Percentiles rank a stretch among this genome's conserved stretches.
phyloP scores from a whole-genome alignment of 257 asterid genomes.

The Euphrasia confusa region DNA sequence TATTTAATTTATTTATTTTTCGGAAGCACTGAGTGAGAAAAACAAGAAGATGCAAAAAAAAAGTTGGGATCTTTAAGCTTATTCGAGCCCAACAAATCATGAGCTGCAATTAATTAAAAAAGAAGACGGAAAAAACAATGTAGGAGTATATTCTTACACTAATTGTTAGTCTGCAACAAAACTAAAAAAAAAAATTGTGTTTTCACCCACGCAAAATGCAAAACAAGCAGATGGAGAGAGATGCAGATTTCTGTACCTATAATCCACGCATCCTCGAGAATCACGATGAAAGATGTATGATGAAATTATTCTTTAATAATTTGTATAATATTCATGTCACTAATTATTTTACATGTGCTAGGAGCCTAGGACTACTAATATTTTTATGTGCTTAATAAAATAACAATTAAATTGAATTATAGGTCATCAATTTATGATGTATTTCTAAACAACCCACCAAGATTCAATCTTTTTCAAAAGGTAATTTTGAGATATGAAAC shows the following conservation, averaged over 20 bases:
- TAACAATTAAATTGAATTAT: too few species aligned
- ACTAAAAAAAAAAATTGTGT: conserved; percentile 13
- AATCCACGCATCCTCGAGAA: conserved; percentile 10
- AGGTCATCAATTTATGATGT: too few species aligned
- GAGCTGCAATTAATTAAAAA: conserved; percentile 17
- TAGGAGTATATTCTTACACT: background rate
- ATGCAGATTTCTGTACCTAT: conserved; percentile 18
- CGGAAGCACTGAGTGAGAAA: background rate
- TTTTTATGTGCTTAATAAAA: too few species aligned
- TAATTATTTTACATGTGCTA: too few species aligned
- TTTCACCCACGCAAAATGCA: conserved; percentile 32
- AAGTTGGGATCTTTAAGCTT: conserved; percentile 32
- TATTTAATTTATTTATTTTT: background rate
- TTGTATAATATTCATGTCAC: too few species aligned
- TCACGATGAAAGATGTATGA: too few species aligned
- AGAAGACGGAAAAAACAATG: conserved; percentile 33
- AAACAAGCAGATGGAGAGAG: conserved; percentile 7
- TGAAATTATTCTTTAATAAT: too few species aligned
- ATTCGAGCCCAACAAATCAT: conserved; percentile 9
- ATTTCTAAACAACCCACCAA: too few species aligned
- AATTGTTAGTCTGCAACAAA: conserved; percentile 21
- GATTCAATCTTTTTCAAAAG: too few species aligned
- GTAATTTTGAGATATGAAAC: too few species aligned
- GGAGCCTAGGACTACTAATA: too few species aligned
- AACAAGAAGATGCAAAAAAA: background rate